Base-by-base conservation (phyloP, 345 rosid genomes). In the Citrus sinensis region DNA sequence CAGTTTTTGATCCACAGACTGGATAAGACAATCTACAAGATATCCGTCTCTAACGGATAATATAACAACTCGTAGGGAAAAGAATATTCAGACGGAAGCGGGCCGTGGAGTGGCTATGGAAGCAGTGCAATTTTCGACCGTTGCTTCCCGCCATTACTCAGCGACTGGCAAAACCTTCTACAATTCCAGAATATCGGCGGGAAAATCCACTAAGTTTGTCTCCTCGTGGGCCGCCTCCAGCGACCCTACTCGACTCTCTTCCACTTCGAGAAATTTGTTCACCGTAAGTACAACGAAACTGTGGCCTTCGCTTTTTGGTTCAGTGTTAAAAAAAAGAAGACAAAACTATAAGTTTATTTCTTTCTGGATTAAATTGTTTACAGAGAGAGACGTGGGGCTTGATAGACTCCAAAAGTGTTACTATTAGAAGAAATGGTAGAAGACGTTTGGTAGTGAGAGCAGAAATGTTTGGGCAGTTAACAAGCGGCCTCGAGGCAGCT, bases 391-490 rank as follows among this genome's bases (percentile, higher is more conserved):
- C 86, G 66, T 89, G 93, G 97, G 76, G 89, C n/a, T 85, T 87
- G 90, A 89, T 94, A 80, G 88, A 82, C 63, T 83, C 92, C 46
- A 87, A 79, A 74, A 86, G 81, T 46, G 86, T 77, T 42, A 35
- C 79, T 40, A 27, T 55, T 60, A 88, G 78, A 87, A 88, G 92
- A 77, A 85, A 80, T 66, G 82, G 78, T 58, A 82, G 67, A 83
- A 85, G 79, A 25, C 71, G 87, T 27, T 82, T 86, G 70, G 90
- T 96, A 71, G 91, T 96, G 39, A 88, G 87, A 80, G 97, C 98
- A 1, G 99, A 96, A 84, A 96, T 96, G 98, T 94, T 96, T 84
- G 98, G 95, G 25, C 99, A 92, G 85, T 80, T 96, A 76, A 94
- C 95, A 0, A 86, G 90, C 69, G 97, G 98, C n/a, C 99, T 96